Base-by-base conservation (phyloP, 345 rosid species). In the Populus tremula region DNA sequence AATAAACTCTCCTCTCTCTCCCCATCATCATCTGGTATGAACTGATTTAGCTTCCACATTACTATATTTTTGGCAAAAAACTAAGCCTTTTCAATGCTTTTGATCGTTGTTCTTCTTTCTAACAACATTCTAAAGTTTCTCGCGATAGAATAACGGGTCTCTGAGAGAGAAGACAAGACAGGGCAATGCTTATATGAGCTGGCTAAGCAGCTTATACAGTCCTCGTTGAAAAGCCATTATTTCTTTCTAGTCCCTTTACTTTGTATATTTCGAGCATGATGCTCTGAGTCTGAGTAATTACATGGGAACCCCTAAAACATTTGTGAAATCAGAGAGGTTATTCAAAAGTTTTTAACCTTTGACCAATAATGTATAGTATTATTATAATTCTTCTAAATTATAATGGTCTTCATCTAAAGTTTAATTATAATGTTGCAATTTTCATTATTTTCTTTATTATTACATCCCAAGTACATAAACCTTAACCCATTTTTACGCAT, bases 31-130 rank as follows among this genome's bases (percentile, higher is more conserved):
- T 87, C 90, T 0, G 89, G 81, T 72, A 90, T 56, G 21, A 88
- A 67, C 64, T 84, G 86, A 71, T 70, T 87, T 71, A 91, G 80
- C 80, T 85, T 92, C 91, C 85, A 80, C 98, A 92, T 92, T 75
- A 10, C 50, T 39, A 18, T 3, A 21, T 13, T 23, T 6, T 45
- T 25, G 0, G 3, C 21, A 17, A 16, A 65, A 59, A 59, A 9
- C 10, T 59, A 9, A n/a, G 63, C 13, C 3, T 59, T 59, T 59
- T 23, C 63, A 59, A 59, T 23, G 29, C 29, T 23, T 10, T 3
- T 59, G 63, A 10, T 59, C 29, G 23, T 59, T n/a, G 0, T 10
- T 59, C 11, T n/a, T 56, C 63, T 59, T n/a, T 59, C 27, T 23
- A 59, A n/a, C 27, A 10, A n/a, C 29, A 59, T 59, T 59, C 6